These are phyloP conservation scores for Scedosporium boydii DNA, from an alignment of 2,329 filamentous ascomycete species.

Conservation along the genomic window DNA sequence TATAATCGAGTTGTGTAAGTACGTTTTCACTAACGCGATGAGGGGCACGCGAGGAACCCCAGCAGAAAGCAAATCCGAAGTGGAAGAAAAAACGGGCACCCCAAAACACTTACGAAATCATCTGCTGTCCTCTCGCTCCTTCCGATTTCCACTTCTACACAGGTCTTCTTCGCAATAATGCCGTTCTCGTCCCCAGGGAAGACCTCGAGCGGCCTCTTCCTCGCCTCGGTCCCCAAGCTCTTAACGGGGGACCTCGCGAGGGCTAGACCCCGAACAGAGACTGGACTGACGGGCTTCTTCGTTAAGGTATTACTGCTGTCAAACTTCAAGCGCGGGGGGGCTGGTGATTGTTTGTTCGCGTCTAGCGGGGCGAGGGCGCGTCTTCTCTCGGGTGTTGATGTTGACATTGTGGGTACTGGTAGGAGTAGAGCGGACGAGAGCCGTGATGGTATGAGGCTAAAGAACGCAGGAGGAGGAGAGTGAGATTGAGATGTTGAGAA, in stretches of 20 bases:
- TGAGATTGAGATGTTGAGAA: neutral
- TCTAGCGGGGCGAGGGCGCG: slow-evolving; percentile 10
- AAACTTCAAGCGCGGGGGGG: slow-evolving; percentile 8
- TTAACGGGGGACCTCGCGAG: slow-evolving; percentile 4
- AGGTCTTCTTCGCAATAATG: neutral
- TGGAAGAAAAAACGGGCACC: neutral
- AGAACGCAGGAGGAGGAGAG: neutral
- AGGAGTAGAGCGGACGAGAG: neutral
- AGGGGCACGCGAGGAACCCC: neutral
- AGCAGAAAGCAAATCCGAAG: neutral
- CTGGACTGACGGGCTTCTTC: slow-evolving; percentile 1
- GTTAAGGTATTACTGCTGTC: slow-evolving; percentile 5
- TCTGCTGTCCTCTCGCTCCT: neutral
- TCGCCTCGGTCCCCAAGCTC: neutral
- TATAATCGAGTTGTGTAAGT: neutral
- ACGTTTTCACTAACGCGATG: neutral
- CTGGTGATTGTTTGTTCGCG: slow-evolving; percentile 9
- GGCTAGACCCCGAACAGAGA: neutral
- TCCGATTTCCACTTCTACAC: neutral
- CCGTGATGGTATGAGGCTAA: neutral
- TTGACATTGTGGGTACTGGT: neutral
- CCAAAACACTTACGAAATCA: neutral
- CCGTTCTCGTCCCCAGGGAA: slow-evolving; percentile 1
- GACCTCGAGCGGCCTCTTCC: slow-evolving; percentile 3
- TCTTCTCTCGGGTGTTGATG: slow-evolving; percentile 10